phyloP scores from a whole-genome alignment of 129 eudicot genomes.

The Glebionis coronaria region DNA sequence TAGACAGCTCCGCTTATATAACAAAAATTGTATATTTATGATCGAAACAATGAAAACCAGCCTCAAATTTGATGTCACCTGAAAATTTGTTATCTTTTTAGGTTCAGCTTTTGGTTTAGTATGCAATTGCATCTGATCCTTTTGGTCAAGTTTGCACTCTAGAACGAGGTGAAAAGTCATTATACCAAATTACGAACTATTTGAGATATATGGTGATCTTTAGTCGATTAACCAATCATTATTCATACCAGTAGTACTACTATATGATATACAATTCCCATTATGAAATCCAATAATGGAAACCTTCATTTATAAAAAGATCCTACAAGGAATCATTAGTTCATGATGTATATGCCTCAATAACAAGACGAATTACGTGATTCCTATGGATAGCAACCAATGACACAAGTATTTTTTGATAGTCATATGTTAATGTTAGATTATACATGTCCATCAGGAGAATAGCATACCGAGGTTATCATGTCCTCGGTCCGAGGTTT shows the following conservation, averaged over 20 bases:
- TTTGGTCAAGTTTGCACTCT: constrained; percentile 70
- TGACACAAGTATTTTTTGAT: too few relatives aligned
- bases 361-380: background rate
- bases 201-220: constrained; percentile 1
- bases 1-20: constrained; percentile 5
- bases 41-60: background rate
- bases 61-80: constrained; percentile 40
- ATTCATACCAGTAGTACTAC: constrained; percentile 52
- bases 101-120: constrained; percentile 59
- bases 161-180: constrained; percentile 1
- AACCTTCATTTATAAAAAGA: constrained; percentile 47
- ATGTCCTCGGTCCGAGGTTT: too few relatives aligned
- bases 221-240: constrained; percentile 1
- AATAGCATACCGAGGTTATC: too few relatives aligned
- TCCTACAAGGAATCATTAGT: background rate
- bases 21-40: background rate
- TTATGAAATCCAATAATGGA: constrained; percentile 75
- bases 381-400: background rate
- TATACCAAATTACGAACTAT: background rate
- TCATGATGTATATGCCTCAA: background rate
- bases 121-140: constrained; percentile 48
- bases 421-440: background rate
- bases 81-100: constrained; percentile 72
- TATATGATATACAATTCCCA: constrained; percentile 63
- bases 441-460: too few relatives aligned